These are phyloP conservation scores for Neckera pumila DNA, from an alignment of 225 moss, liverwort and hornwort genomes.

Conservation along the genomic window DNA sequence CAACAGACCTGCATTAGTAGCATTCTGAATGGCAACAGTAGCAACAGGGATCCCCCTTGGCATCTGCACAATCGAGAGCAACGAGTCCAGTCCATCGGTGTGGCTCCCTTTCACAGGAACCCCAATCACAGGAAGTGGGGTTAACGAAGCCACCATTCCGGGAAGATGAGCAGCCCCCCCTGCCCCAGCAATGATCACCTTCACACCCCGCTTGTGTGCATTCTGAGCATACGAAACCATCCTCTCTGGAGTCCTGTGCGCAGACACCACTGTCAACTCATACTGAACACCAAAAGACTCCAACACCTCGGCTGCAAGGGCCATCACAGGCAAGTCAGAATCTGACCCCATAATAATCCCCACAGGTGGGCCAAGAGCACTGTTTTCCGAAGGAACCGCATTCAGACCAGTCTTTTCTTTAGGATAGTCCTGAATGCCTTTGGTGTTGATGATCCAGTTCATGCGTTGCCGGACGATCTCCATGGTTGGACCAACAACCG, in stretches of 20 bases:
- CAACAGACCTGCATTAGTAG: slow-evolving; percentile 79
- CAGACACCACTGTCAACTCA: slow-evolving; percentile 84
- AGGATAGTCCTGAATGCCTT: slow-evolving; percentile 22
- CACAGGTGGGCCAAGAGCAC: slow-evolving; percentile 18
- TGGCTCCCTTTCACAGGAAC: slow-evolving; percentile 90
- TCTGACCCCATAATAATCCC: slow-evolving; percentile 95
- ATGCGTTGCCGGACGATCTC: slow-evolving; percentile 48
- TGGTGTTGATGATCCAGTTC: slow-evolving; percentile 38
- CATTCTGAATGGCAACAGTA: slow-evolving; percentile 90
- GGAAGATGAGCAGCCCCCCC: slow-evolving; percentile 92
- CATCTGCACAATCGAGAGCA: slow-evolving; percentile 94
- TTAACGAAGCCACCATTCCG: slow-evolving; percentile 90
- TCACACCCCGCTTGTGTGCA: slow-evolving; percentile 69
- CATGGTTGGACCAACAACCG: slow-evolving; percentile 59
- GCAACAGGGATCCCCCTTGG: slow-evolving; percentile 92
- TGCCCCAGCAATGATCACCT: slow-evolving; percentile 90
- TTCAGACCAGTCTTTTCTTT: background rate
- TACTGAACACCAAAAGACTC: slow-evolving; percentile 56
- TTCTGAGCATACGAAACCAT: slow-evolving; percentile 80
- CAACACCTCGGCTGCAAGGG: slow-evolving; percentile 74
- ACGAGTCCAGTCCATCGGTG: slow-evolving; percentile 85
- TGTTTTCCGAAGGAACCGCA: background rate
- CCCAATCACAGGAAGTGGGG: slow-evolving; percentile 88
- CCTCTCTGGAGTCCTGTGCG: slow-evolving; percentile 89
- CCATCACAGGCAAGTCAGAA: slow-evolving; percentile 89